Conservation (phyloP, 306 rosid genomes). For the Sicyos baderoa region DNA sequence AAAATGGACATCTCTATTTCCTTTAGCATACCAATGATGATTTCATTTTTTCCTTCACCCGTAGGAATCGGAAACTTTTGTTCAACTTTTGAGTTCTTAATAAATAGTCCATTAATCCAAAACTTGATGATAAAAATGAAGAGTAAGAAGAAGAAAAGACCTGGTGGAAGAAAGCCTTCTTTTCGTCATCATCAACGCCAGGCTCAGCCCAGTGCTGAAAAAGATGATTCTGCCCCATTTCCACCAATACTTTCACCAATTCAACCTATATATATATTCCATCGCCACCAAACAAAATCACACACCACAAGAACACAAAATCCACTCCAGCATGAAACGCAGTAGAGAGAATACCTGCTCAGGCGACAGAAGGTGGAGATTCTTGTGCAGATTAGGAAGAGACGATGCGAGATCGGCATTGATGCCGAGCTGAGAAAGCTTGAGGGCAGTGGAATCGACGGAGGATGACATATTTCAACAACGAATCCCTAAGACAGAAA, state of each 20-base stretch:
- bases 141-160: conserved; percentile 14
- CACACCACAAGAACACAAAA: background rate
- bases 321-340: too few species aligned
- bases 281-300: conserved; percentile 21
- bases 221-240: conserved; percentile 57
- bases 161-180: conserved; percentile 73
- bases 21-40: background rate
- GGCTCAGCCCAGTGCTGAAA: conserved; percentile 73
- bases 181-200: conserved; percentile 60
- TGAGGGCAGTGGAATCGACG: conserved; percentile 5
- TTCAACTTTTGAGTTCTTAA: background rate
- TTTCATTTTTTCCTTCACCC: background rate
- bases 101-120: conserved; percentile 6
- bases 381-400: conserved; percentile 37
- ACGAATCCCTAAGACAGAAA: background rate
- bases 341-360: background rate
- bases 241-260: conserved; percentile 48
- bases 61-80: background rate
- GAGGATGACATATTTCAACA: background rate
- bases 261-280: conserved; percentile 55
- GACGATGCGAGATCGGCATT: conserved; percentile 35
- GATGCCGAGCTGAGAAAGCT: conserved; percentile 34
- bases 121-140: too few species aligned
- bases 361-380: conserved; percentile 48
- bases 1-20: too few species aligned